Conservation (phyloP, 768 basidiomycete species). For the Pulveroboletus frians region DNA sequence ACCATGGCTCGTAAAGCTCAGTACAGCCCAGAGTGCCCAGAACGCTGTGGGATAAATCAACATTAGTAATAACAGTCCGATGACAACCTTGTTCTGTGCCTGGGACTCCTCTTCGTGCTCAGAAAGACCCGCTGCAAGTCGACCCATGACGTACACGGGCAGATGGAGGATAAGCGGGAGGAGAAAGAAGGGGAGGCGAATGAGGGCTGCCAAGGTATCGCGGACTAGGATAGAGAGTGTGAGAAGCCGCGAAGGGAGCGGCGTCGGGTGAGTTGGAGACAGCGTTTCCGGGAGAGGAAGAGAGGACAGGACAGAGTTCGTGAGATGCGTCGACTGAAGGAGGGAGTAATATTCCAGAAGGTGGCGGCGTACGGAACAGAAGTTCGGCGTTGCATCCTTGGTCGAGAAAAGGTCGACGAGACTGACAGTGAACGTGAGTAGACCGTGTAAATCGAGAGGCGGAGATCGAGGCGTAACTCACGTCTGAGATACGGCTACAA, state of each 20-base stretch:
- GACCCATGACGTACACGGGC: constrained; percentile 81
- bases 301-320: constrained; percentile 78
- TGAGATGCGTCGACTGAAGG: constrained; percentile 73
- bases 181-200: constrained; percentile 84
- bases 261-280: constrained; percentile 68
- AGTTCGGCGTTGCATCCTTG: constrained; percentile 53
- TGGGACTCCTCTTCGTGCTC: constrained; percentile 90
- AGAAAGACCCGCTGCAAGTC: constrained; percentile 65
- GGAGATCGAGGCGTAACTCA: constrained; percentile 39
- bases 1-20: constrained; percentile 71
- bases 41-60: constrained; percentile 81
- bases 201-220: constrained; percentile 64
- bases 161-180: constrained; percentile 78
- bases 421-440: constrained; percentile 39
- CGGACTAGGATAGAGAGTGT: constrained; percentile 75
- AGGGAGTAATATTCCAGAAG: constrained; percentile 88
- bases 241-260: constrained; percentile 74
- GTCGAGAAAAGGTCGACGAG: constrained; percentile 86
- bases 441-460: constrained; percentile 13
- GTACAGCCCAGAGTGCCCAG: constrained; percentile 78
- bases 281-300: constrained; percentile 80
- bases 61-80: constrained; percentile 71
- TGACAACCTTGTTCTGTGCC: constrained; percentile 94
- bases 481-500: constrained; percentile 86
- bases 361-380: constrained; percentile 56